Base-by-base conservation (phyloP, 768 basidiomycete genomes). In the Suillus subluteus region DNA sequence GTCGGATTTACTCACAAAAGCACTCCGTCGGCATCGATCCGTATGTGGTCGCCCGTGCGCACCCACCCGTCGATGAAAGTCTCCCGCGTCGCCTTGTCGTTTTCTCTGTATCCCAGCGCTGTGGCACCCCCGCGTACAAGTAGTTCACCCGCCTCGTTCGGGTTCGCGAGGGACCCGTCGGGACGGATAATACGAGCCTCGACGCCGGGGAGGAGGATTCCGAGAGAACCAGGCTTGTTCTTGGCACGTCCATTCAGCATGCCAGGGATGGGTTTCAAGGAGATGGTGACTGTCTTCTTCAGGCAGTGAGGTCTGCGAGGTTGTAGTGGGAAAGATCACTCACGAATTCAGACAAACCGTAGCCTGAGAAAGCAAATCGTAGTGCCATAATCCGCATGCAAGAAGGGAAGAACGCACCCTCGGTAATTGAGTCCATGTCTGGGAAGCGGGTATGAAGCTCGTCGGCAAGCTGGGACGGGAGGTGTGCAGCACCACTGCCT, bases 51-150 rank as follows among this genome's bases (percentile, higher is more conserved):
- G 5, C 92, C 92, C 0, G 91, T 94, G 62, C 79, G 81, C 23
- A 95, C 68, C 93, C 93, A 95, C 21, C 91, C 91, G 52, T 85
- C 82, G 11, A 64, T 68, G 72, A 91, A 92, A 7, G 88, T 87
- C 70, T 85, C 83, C 66, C 77, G 78, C 40, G 84, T 90, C 3
- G 89, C 87, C 67, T 84, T 80, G 58, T 86, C 84, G 72, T 91
- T 88, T 62, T 86, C 83, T 84, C 84, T 87, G 74, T 91, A 92
- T 0, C 90, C 91, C 0, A 84, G 67, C 1, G 84, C 82, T 35
- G 89, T 69, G 69, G 85, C 89, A 0, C 63, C 71, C 18, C 86
- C 83, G 38, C 76, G 79, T 5, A 91, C 69, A 80, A 81, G 88
- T 30, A 91, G 76, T 69, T 92, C 88, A 1, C 89, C 90, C 0